Evolutionary conservation across 352 stramenopile genomes (phyloP).

Genomic region (Saprolegnia diclina): DNA sequence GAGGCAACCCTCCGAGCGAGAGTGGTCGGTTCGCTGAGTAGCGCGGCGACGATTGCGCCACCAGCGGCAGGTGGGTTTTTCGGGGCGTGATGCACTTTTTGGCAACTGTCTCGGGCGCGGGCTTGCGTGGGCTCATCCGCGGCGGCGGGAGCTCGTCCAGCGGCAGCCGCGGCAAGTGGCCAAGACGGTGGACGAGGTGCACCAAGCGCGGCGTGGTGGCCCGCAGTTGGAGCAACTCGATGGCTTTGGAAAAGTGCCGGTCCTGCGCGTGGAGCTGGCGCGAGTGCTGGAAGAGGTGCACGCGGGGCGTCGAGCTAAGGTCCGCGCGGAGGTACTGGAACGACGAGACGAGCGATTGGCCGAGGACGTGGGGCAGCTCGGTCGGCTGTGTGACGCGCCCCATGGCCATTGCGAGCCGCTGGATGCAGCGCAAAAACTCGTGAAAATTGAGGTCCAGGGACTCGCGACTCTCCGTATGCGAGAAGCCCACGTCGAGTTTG

Average conservation of each 20-base stretch:
- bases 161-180: not conserved
- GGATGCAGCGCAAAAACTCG: conserved; percentile 64
- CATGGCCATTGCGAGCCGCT: conserved; percentile 66
- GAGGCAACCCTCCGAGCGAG: conserved; percentile 14
- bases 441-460: conserved; percentile 55
- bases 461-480: conserved; percentile 44
- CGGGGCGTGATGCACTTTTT: conserved; percentile 19
- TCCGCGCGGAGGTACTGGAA: conserved; percentile 21
- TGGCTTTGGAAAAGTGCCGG: conserved; percentile 14
- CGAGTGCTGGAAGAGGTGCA: conserved; percentile 22
- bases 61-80: conserved; percentile 12
- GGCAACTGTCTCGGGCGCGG: not conserved
- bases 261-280: conserved; percentile 15
- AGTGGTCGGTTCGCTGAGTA: conserved; percentile 15
- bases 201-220: not conserved
- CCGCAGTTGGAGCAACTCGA: not conserved
- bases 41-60: conserved; percentile 2
- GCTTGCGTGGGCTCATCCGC: not conserved
- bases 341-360: conserved; percentile 23
- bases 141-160: not conserved
- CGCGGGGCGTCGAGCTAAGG: not conserved
- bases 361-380: not conserved
- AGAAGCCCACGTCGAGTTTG: conserved; percentile 67
- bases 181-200: not conserved
- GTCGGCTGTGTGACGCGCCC: not conserved